Base-by-base conservation (phyloP, 768 basidiomycete species). In the Lactarius trivialis region DNA sequence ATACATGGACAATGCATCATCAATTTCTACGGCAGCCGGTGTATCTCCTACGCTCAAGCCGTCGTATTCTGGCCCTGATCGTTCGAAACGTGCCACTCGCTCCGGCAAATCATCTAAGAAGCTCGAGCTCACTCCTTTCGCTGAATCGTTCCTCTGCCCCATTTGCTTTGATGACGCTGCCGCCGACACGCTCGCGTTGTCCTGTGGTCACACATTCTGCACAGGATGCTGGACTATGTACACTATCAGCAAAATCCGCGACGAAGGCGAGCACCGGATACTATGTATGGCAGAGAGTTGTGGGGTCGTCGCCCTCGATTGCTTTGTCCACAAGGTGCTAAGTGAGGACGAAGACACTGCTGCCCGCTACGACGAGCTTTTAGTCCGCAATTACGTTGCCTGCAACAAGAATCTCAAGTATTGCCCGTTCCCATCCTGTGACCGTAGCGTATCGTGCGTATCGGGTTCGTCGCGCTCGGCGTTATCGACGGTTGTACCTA, bases 351-450 rank as follows among this genome's bases (percentile, higher is more conserved):
- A 71, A 7, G 77, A 80, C 69, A 79, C 78, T 5, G 85, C 79
- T 78, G 72, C 70, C 37, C 89, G 93, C 55, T 95, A 93, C 77
- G 85, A 89, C 65, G 91, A 93, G 70, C 83, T 99, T 34, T 79
- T 96, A 55, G 85, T 91, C 55, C 86, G 94, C 58, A 85, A 96
- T 74, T 98, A 89, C 73, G 97, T 99, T 19, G 83, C 82, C 21
- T 91, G 89, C 71, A 88, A 86, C 73, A 76, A 84, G 33, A 84
- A 82, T 59, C 81, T 98, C 71, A 89, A 92, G 73, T 99, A 91
- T 79, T 99, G 97, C 72, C 97, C 97, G 3, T 93, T 92, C 68
- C 95, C 96, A 0, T 84, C 85, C 41, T 99, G 97, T 80, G 89
- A 93, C 41, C 86, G 91, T 73, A 94, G 95, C n/a, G 87, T 98